Evolutionary conservation across 108 stramenopile species (phyloP).

Genomic region (Cyclotella choctawhatcheeana): DNA sequence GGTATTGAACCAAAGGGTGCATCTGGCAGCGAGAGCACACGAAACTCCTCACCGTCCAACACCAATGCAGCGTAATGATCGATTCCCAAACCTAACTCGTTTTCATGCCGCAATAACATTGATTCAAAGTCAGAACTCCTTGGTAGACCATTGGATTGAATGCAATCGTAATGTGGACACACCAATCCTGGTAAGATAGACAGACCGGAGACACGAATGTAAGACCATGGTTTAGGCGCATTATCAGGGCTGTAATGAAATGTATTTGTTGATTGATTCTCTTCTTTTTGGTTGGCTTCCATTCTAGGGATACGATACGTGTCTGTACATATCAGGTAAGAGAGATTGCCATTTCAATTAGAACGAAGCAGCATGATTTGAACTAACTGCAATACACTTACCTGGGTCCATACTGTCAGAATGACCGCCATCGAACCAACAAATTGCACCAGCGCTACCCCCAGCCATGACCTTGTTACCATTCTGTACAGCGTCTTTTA

Average conservation of each 20-base stretch:
- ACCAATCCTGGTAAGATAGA: conserved; percentile 70
- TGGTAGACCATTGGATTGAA: conserved; percentile 79
- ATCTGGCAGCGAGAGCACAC: conserved; percentile 46
- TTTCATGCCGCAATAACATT: conserved; percentile 61
- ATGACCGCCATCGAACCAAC: conserved; percentile 89
- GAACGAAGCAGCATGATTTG: background rate
- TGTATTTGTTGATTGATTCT: conserved; percentile 4
- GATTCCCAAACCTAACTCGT: conserved; percentile 72
- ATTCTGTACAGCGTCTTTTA: conserved; percentile 50
- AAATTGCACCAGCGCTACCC: conserved; percentile 86
- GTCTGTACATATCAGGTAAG: too few relatives aligned
- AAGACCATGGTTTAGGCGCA: conserved; percentile 56
- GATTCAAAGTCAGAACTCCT: conserved; percentile 68
- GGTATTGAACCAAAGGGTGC: conserved; percentile 46
- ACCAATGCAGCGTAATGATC: conserved; percentile 86
- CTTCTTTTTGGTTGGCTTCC: background rate
- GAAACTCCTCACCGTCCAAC: conserved; percentile 60
- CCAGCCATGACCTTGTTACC: conserved; percentile 72
- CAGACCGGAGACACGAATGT: conserved; percentile 65
- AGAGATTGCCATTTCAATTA: too few relatives aligned
- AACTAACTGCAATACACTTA: background rate
- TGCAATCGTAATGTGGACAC: conserved; percentile 76
- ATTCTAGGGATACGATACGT: too few relatives aligned
- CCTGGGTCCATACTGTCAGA: conserved; percentile 64
- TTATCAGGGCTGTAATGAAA: background rate